Base-by-base conservation (phyloP, 2,329 filamentous ascomycete species). In the Pseudogymnoascus sp. region DNA sequence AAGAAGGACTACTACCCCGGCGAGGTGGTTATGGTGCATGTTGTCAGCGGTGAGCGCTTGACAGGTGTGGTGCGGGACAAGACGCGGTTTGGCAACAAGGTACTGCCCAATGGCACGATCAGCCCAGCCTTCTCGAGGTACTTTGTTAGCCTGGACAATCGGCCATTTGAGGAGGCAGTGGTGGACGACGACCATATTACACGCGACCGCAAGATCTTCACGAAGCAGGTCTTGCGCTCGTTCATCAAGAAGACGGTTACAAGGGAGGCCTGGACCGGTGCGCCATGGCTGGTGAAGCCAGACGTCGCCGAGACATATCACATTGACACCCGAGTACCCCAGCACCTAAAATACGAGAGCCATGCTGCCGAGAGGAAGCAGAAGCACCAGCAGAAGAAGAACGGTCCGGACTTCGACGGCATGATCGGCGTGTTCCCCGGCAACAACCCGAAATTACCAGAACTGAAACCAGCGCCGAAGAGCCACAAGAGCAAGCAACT, bases 221-320 rank as follows among this genome's bases (percentile, higher is more conserved):
- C 93, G 28, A 98, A 99, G 76, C 88, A 93, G 59, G 93, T 97
- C 74, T 81, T 99, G 41, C 87, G 93, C 35, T 91, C 92, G 5
- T 99, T 97, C 68, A 90, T 99, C 67, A 96, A 96, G 74, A 93
- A 96, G 75, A 95, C 92, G 0, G 89, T 97, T n/a, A 89, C 88
- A 1, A 82, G 93, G 65, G 95, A 98, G 72, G 85, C 91, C 3
- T 98, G 93, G 91, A 93, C 87, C 65, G 93, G 93, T n/a, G 95
- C 95, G 0, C 93, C 95, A 0, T 99, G 95, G 95, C 79, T 96
- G 62, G 93, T 98, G 16, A 97, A 96, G 77, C 84, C 89, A 37
- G 87, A 91, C 62, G 87, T 96, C 64, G 95, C 95, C 0, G 85
- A 86, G 53, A 83, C 88, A 66, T 96, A 95, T 75, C 88, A 91